These are phyloP conservation scores for Nematocida homosporus DNA, from an alignment of 371 early-diverging fungal species.

Conservation along the genomic window DNA sequence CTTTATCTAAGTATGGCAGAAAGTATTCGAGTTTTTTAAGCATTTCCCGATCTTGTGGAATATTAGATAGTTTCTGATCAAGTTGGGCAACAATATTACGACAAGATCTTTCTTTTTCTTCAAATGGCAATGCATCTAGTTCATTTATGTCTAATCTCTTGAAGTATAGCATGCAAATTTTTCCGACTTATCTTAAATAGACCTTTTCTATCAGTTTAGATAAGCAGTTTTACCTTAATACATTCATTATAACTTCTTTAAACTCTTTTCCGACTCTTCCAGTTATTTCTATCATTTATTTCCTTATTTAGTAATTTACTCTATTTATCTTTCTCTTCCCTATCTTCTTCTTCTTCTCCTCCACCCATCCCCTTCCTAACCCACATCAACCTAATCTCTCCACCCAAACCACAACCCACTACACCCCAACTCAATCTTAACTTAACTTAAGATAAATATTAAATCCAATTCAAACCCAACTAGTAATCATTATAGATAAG, in stretches of 20 bases:
- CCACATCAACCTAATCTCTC: too few species aligned
- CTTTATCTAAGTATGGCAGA: background rate
- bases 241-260: background rate
- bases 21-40: slow-evolving; percentile 33
- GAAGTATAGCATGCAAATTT: slow-evolving; percentile 50
- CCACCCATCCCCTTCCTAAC: too few species aligned
- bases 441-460: too few species aligned
- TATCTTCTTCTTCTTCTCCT: too few species aligned
- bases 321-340: too few species aligned
- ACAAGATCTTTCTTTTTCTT: slow-evolving; percentile 15
- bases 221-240: background rate
- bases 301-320: background rate
- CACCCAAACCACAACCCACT: too few species aligned
- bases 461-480: too few species aligned
- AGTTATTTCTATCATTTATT: slow-evolving; percentile 3
- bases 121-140: background rate
- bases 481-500: too few species aligned
- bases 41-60: background rate
- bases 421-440: too few species aligned
- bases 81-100: slow-evolving; percentile 2
- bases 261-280: too few species aligned
- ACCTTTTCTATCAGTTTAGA: background rate
- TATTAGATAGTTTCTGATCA: background rate
- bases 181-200: background rate
- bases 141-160: slow-evolving; percentile 28